These are phyloP conservation scores for Paramarasmius palmivorus DNA, from an alignment of 1,284 basidiomycete genomes.

Conservation along the genomic window DNA sequence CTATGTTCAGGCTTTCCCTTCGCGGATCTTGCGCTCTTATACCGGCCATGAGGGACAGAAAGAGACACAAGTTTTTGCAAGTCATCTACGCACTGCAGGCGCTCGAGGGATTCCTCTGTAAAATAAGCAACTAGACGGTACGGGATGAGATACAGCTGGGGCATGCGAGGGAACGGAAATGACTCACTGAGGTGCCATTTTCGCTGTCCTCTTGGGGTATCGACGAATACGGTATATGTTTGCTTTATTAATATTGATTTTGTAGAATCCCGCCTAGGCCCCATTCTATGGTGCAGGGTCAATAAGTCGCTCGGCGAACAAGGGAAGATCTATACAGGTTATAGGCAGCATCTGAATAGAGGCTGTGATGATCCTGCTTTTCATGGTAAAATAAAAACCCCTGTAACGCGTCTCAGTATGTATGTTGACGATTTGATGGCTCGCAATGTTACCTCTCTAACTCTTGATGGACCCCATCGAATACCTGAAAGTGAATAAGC, in stretches of 20 bases:
- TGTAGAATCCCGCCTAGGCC: slow-evolving; percentile 31
- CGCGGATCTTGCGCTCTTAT: slow-evolving; percentile 65
- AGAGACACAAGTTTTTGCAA: slow-evolving; percentile 56
- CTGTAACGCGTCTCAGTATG: slow-evolving; percentile 33
- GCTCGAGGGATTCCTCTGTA: slow-evolving; percentile 63
- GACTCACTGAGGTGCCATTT: slow-evolving; percentile 82
- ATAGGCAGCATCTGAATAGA: slow-evolving; percentile 44
- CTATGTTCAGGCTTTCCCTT: slow-evolving; percentile 54
- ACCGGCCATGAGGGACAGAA: slow-evolving; percentile 63
- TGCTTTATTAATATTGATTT: slow-evolving; percentile 65
- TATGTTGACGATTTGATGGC: slow-evolving; percentile 2
- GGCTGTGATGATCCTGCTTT: slow-evolving; percentile 50
- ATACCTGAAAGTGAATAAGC: slow-evolving; percentile 44
- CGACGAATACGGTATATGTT: slow-evolving; percentile 76
- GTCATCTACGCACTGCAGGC: slow-evolving; percentile 62
- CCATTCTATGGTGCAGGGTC: slow-evolving; percentile 22
- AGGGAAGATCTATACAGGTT: slow-evolving; percentile 33
- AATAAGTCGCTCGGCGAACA: not conserved
- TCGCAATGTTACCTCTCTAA: slow-evolving; percentile 58
- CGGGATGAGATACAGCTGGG: slow-evolving; percentile 3
- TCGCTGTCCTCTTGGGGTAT: slow-evolving; percentile 60
- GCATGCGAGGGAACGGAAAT: not conserved
- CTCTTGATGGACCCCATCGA: slow-evolving; percentile 77
- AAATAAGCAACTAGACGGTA: slow-evolving; percentile 67
- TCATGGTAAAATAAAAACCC: slow-evolving; percentile 82